Conservation (phyloP, 306 rosid species). For the Vigna radiata region DNA sequence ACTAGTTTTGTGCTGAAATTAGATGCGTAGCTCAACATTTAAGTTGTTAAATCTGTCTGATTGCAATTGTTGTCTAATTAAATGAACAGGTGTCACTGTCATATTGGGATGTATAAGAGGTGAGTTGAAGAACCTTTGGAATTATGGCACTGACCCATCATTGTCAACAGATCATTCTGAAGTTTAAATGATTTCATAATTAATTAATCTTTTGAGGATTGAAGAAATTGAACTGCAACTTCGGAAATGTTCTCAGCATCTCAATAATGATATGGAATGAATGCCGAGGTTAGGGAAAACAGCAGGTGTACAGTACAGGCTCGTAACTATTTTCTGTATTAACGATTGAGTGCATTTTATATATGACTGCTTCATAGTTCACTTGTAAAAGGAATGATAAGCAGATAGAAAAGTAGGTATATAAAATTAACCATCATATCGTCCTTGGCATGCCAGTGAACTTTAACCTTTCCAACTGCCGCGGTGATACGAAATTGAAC, state of each 20-base stretch:
- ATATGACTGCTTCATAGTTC: conserved; percentile 33
- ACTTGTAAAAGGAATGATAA: conserved; percentile 40
- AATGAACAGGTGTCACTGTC: conserved; percentile 69
- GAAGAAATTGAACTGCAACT: conserved; percentile 37
- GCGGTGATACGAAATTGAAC: too few species aligned
- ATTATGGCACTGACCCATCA: conserved; percentile 59
- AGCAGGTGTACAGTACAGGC: conserved; percentile 41
- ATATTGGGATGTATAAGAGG: conserved; percentile 72
- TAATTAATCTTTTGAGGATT: conserved; percentile 21
- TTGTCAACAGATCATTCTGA: conserved; percentile 45
- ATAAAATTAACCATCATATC: neutral
- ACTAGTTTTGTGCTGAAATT: conserved; percentile 35
- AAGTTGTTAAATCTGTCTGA: conserved; percentile 22
- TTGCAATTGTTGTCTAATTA: conserved; percentile 28
- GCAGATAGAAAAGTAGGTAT: conserved; percentile 11
- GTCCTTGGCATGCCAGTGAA: neutral
- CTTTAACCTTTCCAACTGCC: neutral
- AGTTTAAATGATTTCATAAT: conserved; percentile 40
- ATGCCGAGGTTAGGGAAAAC: conserved; percentile 11
- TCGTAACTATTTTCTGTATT: conserved; percentile 33
- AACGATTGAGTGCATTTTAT: neutral
- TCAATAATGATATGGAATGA: conserved; percentile 24
- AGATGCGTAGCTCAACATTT: neutral
- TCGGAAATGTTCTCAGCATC: conserved; percentile 11
- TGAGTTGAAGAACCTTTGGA: conserved; percentile 81